A percentile compares a stretch with the other conserved stretches of the same genome.
These are phyloP conservation scores for Saxophila tyrrhenica DNA, from an alignment of 495 filamentous ascomycete species.

Conservation along the genomic window DNA sequence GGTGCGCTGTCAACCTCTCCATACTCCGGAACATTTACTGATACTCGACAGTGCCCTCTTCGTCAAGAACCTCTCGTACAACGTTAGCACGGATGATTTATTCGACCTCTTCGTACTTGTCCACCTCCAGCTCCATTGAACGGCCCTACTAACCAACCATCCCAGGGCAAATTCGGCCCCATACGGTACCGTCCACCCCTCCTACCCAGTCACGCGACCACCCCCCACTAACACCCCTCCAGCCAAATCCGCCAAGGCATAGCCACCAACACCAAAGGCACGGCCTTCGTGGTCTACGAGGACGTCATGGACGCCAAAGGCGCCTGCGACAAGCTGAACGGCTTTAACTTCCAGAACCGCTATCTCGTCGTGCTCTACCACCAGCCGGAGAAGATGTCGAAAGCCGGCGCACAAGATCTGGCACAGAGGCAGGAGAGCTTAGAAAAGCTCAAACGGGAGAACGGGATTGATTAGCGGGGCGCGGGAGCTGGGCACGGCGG, in stretches of 20 bases:
- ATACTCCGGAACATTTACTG: background rate
- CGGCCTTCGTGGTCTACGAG: conserved; percentile 97
- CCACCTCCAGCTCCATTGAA: background rate
- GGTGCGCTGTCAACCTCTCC: conserved; percentile 43
- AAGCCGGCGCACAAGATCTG: conserved; percentile 53
- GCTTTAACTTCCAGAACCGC: conserved; percentile 99
- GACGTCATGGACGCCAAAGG: conserved; percentile 98
- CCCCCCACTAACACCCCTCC: conserved; percentile 20
- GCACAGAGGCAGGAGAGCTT: conserved; percentile 89
- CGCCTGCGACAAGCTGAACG: conserved; percentile 98
- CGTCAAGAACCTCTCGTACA: conserved; percentile 27
- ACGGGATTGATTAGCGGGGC: conserved; percentile 86
- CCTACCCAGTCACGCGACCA: conserved; percentile 4
- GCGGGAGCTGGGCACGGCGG: conserved; percentile 13
- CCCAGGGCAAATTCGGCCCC: conserved; percentile 69
- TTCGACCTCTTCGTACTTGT: conserved; percentile 64
- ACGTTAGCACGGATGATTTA: conserved; percentile 43
- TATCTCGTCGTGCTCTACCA: conserved; percentile 98
- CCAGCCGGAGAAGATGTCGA: conserved; percentile 94
- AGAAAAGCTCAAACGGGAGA: conserved; percentile 93
- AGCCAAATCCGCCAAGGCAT: conserved; percentile 99
- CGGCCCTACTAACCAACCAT: background rate
- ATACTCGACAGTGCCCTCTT: background rate
- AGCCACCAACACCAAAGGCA: conserved; percentile 93
- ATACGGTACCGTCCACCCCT: conserved; percentile 52